Base-by-base conservation (phyloP, 331 rosid species). In the Pyrus hybrid region DNA sequence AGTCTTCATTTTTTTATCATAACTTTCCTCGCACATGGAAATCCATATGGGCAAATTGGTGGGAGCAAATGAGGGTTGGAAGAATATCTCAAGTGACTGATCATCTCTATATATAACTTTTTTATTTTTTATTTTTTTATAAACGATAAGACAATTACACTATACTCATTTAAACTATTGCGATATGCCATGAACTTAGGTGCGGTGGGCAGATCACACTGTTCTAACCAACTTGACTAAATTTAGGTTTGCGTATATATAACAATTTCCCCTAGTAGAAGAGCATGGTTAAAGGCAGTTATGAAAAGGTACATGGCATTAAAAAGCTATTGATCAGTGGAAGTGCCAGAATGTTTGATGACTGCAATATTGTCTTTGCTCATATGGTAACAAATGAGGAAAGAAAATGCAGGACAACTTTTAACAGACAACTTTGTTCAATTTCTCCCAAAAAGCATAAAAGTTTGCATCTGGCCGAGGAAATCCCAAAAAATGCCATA, bases 281-380 rank as follows among this genome's bases (percentile, higher is more conserved):
- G 7, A 51, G 73, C 67, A 56, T 54, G 63, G 23, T 64, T 16
- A 33, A 21, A 56, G 23, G 49, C 28, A 56, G 23, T 32, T 41
- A 74, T 23, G n/a, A 62, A 57, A 70, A 30, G 70, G 58, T 74
- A 63, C 25, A 71, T 70, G 67, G 13, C 54, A 64, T 76, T 9
- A 26, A 51, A 73, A 78, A 75, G 76, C 71, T 62, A 70, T 62
- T 51, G 68, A 65, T 32, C 71, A 77, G 43, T 43, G 57, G 61
- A 29, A 69, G 80, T 60, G 76, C 71, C 76, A 74, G 65, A 76
- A 77, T 51, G 60, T 73, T 70, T 30, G 74, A 78, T 82, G 71
- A 76, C 30, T 77, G 74, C 63, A 45, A 45, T 72, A 60, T 77
- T 64, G 72, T 77, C 70, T 70, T 70, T 71, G 77, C 68, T 78